Evolutionary conservation across 2,329 filamentous ascomycete genomes (phyloP).

Genomic region (Epichloe gansuensis): DNA sequence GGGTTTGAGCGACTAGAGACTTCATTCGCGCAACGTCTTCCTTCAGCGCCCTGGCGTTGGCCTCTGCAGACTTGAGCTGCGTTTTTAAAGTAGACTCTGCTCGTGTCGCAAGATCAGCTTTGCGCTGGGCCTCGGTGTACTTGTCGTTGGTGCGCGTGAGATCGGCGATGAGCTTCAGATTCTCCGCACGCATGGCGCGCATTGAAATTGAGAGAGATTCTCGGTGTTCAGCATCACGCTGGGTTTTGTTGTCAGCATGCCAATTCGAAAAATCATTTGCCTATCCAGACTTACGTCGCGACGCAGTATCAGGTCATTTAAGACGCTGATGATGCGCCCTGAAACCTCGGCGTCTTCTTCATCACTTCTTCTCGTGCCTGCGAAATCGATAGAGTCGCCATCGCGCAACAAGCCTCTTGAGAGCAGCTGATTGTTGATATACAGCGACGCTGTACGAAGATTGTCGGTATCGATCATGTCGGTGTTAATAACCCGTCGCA

Average conservation of each 20-base stretch:
- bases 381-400: slow-evolving; percentile 72
- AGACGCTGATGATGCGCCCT: slow-evolving; percentile 77
- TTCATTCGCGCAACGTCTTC: slow-evolving; percentile 76
- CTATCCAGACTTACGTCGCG: slow-evolving; percentile 52
- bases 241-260: slow-evolving; percentile 9
- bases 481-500: slow-evolving; percentile 1
- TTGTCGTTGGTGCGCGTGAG: slow-evolving; percentile 46
- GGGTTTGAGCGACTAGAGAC: slow-evolving; percentile 66
- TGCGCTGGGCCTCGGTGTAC: slow-evolving; percentile 40
- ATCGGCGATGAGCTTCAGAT: slow-evolving; percentile 59
- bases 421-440: slow-evolving; percentile 60
- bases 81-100: slow-evolving; percentile 57
- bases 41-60: slow-evolving; percentile 60
- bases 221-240: slow-evolving; percentile 83
- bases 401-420: slow-evolving; percentile 52
- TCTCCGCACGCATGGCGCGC: slow-evolving; percentile 61
- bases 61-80: slow-evolving; percentile 62
- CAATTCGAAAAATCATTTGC: not conserved
- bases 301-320: slow-evolving; percentile 84
- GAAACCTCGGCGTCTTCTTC: slow-evolving; percentile 50
- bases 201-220: slow-evolving; percentile 72
- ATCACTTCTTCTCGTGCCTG: slow-evolving; percentile 50
- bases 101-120: slow-evolving; percentile 47
- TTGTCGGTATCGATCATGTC: slow-evolving; percentile 47
- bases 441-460: slow-evolving; percentile 53